A percentile compares a stretch with the other conserved stretches of the same genome.
Conservation (phyloP, 768 basidiomycete genomes). For the Collybia sordida region DNA sequence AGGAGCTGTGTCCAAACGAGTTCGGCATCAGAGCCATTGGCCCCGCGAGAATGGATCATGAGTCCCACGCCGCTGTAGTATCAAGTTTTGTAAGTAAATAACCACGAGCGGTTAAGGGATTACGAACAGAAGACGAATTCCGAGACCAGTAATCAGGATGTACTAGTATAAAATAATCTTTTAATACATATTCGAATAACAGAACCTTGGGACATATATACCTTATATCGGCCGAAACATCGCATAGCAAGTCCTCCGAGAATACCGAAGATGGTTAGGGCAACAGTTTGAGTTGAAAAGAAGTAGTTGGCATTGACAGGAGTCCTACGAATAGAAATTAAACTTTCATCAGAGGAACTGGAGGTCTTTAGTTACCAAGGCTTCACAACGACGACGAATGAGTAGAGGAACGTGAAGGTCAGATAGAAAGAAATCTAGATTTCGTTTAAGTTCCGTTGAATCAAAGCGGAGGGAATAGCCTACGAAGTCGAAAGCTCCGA, state of each 20-base stretch:
- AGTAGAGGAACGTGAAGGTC: slow-evolving; percentile 73
- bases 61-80: slow-evolving; percentile 52
- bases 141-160: slow-evolving; percentile 56
- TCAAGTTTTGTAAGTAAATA: not conserved
- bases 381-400: slow-evolving; percentile 56
- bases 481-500: slow-evolving; percentile 68
- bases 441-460: slow-evolving; percentile 1
- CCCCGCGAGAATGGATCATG: slow-evolving; percentile 72
- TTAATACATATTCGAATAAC: not conserved
- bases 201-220: slow-evolving; percentile 10
- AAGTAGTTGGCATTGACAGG: slow-evolving; percentile 63
- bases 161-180: slow-evolving; percentile 21
- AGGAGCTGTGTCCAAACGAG: slow-evolving; percentile 69
- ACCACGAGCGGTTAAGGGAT: not conserved
- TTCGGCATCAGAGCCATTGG: slow-evolving; percentile 50
- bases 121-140: slow-evolving; percentile 51
- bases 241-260: slow-evolving; percentile 56
- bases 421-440: slow-evolving; percentile 62
- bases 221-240: slow-evolving; percentile 55
- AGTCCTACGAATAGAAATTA: slow-evolving; percentile 37
- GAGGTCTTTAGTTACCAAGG: slow-evolving; percentile 33
- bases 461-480: slow-evolving; percentile 7
- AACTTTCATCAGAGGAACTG: not conserved
- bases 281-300: slow-evolving; percentile 55
- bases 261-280: slow-evolving; percentile 65